These are phyloP conservation scores for Schoenoplectus triqueter DNA, from an alignment of 202 grass and related monocot species.

Conservation along the genomic window DNA sequence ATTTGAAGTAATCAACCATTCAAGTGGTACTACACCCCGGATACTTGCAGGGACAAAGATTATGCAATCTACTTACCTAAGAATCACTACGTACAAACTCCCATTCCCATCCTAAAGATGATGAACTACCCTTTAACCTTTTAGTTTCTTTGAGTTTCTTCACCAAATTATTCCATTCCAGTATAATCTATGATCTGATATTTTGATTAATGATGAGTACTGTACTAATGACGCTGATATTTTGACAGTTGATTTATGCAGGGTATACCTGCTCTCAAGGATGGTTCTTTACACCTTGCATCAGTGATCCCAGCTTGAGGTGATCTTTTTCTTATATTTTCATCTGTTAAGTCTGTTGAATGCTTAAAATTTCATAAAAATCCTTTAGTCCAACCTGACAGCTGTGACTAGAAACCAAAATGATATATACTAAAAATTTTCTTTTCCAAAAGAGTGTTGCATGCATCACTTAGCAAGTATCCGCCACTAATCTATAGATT, in stretches of 20 bases:
- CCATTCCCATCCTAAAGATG: background rate
- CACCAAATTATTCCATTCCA: background rate
- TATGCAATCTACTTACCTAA: background rate
- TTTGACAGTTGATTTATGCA: slow-evolving; percentile 97
- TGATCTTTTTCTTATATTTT: slow-evolving; percentile 37
- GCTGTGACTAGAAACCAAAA: background rate
- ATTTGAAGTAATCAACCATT: background rate
- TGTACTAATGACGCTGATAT: slow-evolving; percentile 54
- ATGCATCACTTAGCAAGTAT: background rate
- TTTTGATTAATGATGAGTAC: slow-evolving; percentile 43
- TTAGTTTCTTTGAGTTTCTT: background rate
- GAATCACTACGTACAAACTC: background rate
- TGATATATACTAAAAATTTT: background rate
- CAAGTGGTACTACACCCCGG: background rate
- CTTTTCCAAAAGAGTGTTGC: too few species aligned
- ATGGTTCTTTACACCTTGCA: slow-evolving; percentile 98
- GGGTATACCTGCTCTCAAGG: slow-evolving; percentile 98
- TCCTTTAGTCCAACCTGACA: background rate
- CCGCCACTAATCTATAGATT: background rate
- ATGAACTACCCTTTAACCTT: background rate
- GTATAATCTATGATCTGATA: slow-evolving; percentile 7
- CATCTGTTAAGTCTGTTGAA: slow-evolving; percentile 12
- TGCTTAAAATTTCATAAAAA: slow-evolving; percentile 17
- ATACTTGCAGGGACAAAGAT: background rate
- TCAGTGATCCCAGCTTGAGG: slow-evolving; percentile 81